Percentiles rank a stretch among this genome's conserved stretches.
phyloP scores from a whole-genome alignment of 225 moss, liverwort and hornwort species.

The Bryoerythrophyllum caledonicum region DNA sequence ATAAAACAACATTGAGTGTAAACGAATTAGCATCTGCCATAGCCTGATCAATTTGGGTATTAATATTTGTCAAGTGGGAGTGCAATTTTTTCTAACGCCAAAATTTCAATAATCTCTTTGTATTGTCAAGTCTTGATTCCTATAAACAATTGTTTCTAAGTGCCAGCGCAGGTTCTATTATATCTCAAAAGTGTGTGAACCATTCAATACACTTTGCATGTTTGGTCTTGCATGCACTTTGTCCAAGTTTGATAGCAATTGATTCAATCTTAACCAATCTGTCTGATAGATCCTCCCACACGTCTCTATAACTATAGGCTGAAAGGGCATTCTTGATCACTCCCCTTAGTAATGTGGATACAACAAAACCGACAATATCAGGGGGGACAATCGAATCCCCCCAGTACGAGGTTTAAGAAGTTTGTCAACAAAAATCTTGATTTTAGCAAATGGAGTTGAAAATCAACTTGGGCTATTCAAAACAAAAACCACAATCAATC shows the following conservation, averaged over 20 bases:
- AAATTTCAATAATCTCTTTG: neutral
- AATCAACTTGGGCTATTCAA: too few species aligned
- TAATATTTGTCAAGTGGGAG: neutral
- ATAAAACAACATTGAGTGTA: neutral
- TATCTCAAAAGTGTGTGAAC: neutral
- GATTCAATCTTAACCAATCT: neutral
- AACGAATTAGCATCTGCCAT: neutral
- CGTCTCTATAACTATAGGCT: neutral
- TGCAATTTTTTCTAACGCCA: neutral
- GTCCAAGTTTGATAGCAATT: neutral
- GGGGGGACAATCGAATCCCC: too few species aligned
- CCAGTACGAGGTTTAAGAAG: too few species aligned
- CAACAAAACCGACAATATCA: too few species aligned
- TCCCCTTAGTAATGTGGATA: neutral
- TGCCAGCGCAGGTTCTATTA: neutral
- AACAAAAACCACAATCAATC: too few species aligned
- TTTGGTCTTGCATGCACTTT: neutral
- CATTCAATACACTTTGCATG: neutral
- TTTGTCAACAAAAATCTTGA: neutral
- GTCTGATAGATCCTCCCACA: neutral
- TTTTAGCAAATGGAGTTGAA: too few species aligned
- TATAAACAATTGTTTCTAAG: neutral
- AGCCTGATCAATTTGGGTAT: neutral
- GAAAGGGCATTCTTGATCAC: neutral
- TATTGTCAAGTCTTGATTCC: neutral